Base-by-base conservation (phyloP, 495 filamentous ascomycete species). In the Neurospora sp. region DNA sequence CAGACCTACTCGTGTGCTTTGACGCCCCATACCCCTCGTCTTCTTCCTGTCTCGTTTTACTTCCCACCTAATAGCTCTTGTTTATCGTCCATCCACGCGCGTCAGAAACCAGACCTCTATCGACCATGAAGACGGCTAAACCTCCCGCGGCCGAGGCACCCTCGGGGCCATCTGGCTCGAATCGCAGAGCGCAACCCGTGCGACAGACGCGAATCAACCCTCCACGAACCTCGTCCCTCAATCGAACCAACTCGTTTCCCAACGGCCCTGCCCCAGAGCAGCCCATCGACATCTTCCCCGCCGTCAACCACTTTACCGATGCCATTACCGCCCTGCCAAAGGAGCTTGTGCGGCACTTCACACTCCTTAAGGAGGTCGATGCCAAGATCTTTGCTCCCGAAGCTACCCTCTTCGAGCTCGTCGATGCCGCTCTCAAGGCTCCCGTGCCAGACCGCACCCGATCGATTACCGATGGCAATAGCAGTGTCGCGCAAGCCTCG, bases 321-420 rank as follows among this genome's bases (percentile, higher is more conserved):
- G 90, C 94, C 69, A 93, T 98, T 77, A 91, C 92, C 23, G 95
- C 96, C 35, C 90, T 99, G 6, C 96, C 96, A 9, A 93, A 93
- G 79, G 96, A 99, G 79, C 93, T 97, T 71, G 93, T 97, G 72
- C 88, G 93, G 74, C 95, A 99, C 81, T 97, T 97, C 79, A 96
- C 94, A 7, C 87, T 98, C 62, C 85, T 99, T 70, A 97, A 97
- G 77, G 96, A 99, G 81, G 96, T 98, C 40, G 96, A 99, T 84
- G 95, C 96, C 70, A 99, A 99, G 83, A 89, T 93, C 71, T 92
- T 91, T 78, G 88, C 89, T 27, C 90, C 92, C 4, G 91, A 93
- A 82, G 88, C 91, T 74, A 83, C 88, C 77, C 86, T 97, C 40
- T 86, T 90, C 73, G 85, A 91, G 77, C 84, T 95, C 73, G 87